Percentiles rank a stretch among this genome's conserved stretches.
phyloP scores from a whole-genome alignment of 768 basidiomycete species.

The Nidularia sp. region DNA sequence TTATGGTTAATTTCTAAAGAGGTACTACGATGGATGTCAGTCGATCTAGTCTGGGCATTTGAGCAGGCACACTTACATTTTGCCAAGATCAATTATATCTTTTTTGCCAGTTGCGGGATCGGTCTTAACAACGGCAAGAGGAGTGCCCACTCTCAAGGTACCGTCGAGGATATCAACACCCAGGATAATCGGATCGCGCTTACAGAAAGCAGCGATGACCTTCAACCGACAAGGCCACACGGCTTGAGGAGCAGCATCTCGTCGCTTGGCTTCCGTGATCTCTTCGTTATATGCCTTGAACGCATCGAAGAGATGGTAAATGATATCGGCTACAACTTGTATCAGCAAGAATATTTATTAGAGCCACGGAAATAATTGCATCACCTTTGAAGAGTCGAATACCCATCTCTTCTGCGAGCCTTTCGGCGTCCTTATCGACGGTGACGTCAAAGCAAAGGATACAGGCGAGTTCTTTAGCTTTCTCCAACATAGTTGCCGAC shows the following conservation, averaged over 20 bases:
- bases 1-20: conserved; percentile 99
- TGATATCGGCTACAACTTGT: conserved; percentile 78
- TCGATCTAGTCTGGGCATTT: not conserved
- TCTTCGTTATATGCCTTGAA: conserved; percentile 93
- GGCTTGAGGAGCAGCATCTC: conserved; percentile 89
- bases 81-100: conserved; percentile 88
- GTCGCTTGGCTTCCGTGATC: conserved; percentile 88
- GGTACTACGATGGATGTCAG: conserved; percentile 49
- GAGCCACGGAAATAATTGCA: not conserved
- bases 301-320: conserved; percentile 96
- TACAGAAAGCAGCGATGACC: conserved; percentile 90
- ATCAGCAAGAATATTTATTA: conserved; percentile 1
- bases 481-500: conserved; percentile 90
- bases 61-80: conserved; percentile 62
- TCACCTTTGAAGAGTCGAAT: conserved; percentile 91
- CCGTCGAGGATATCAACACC: conserved; percentile 97
- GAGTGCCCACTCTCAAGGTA: conserved; percentile 86
- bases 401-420: conserved; percentile 90
- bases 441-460: conserved; percentile 96
- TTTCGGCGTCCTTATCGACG: conserved; percentile 91
- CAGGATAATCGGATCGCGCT: conserved; percentile 95
- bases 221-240: conserved; percentile 96
- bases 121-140: conserved; percentile 90
- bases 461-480: conserved; percentile 90
- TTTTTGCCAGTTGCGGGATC: conserved; percentile 86